Percentiles rank a stretch among this genome's conserved stretches.
Evolutionary conservation across 352 stramenopile genomes (phyloP).

Genomic region (Globisporangium okanoganense): DNA sequence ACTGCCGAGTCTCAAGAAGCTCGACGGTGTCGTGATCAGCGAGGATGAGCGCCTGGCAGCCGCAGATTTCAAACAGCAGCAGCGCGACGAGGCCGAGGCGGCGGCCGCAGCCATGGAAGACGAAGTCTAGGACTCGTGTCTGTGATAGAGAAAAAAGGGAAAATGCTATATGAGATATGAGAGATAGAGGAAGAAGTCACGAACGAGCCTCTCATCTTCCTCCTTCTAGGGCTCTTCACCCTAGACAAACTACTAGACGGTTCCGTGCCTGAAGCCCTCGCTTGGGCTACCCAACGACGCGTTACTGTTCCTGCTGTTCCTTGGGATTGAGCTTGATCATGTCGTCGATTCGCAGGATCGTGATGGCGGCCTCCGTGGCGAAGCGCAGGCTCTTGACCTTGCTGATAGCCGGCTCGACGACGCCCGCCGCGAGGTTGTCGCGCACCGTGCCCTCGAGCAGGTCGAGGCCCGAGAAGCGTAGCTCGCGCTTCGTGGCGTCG

Average conservation of each 20-base stretch:
- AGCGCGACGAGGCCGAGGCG: conserved; percentile 28
- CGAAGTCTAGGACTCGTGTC: neutral
- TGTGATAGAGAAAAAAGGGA: conserved; percentile 4
- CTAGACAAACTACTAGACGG: conserved; percentile 7
- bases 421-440: conserved; percentile 95
- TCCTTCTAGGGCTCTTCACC: conserved; percentile 3
- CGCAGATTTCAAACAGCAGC: conserved; percentile 52
- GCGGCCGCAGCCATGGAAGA: conserved; percentile 24
- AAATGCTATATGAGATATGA: conserved; percentile 27
- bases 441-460: conserved; percentile 93
- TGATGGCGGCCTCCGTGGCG: conserved; percentile 99
- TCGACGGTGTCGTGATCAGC: conserved; percentile 50
- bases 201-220: conserved; percentile 19
- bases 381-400: conserved; percentile 99
- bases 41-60: conserved; percentile 62
- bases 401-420: conserved; percentile 99
- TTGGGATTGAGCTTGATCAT: conserved; percentile 96
- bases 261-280: neutral
- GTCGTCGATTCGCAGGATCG: conserved; percentile 99
- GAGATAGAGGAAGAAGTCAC: conserved; percentile 25
- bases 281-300: conserved; percentile 10
- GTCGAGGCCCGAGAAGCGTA: conserved; percentile 94
- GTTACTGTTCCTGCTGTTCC: conserved; percentile 76
- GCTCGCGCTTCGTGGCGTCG: conserved; percentile 65
- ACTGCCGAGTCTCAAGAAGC: conserved; percentile 46